Base-by-base conservation (phyloP, 2,329 filamentous ascomycete species). In the Pseudocercospora musae region DNA sequence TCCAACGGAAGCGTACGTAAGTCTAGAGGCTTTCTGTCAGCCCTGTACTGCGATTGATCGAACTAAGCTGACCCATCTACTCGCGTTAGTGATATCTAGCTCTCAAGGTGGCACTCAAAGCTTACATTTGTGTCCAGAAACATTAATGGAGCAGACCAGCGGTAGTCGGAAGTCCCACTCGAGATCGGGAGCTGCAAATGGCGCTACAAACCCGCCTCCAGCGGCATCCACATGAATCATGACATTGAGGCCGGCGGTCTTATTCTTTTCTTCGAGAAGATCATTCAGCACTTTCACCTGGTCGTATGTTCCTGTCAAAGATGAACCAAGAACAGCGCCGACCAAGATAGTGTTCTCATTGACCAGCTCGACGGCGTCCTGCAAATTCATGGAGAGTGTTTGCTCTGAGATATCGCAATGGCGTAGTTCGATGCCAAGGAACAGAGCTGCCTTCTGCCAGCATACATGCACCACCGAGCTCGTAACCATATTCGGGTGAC, bases 291-390 rank as follows among this genome's bases (percentile, higher is more conserved):
- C 85, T 72, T 89, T 85, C 0, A 91, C 87, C 0, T 88, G 87
- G 74, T 91, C 88, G 65, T 87, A 91, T 70, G 91, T 87, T 0
- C 89, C 88, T 0, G 89, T 91, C 68, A 91, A 91, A 0, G 89
- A 91, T 56, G 83, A 87, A 2, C 89, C 88, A 4, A 91, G 71
- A 58, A 91, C 91, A 0, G 89, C 86, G 70, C 89, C 91, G 0
- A 91, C 78, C n/a, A 89, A 89, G 68, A 91, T 90, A 0, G 89
- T 91, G 68, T 91, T 91, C 75, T 91, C 88, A 64, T 91, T 68
- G 8, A 48, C 21, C 10, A 48, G 18, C 2, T 23, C 44, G 9
- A 48, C 20, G 5, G 21, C 44, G 9, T 23, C 9, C 15, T 48
- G 44, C 7, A 13, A 5, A 4, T 48, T 18, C 44, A 48, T 23